Base-by-base conservation (phyloP, 2,329 filamentous ascomycete species). In the Cephalotrichum gorgonifer region DNA sequence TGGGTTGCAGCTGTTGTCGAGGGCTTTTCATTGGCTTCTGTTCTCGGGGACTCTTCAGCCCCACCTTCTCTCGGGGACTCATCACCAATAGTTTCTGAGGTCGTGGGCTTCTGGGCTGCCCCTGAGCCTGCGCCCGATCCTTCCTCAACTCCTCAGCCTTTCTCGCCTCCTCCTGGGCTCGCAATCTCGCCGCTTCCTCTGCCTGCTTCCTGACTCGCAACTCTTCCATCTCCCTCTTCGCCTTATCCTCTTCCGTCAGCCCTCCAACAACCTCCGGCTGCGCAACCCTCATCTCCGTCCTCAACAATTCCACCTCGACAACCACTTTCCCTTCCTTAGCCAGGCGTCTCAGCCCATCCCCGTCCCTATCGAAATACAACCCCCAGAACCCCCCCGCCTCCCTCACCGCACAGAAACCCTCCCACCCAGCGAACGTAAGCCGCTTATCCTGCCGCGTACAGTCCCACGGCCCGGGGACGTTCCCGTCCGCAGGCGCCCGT, bases 241-340 rank as follows among this genome's bases (percentile, higher is more conserved):
- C 27, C 39, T 30, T 27, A 33, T 52, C 20, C 14, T 49, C 47
- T 14, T 48, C 50, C 14, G 44, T 49, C 14, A 53, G 17, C n/a
- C 33, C 26, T 25, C 49, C 49, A 5, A 47, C 47, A 15, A 47
- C 47, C 23, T 28, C 43, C 14, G 53, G 53, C 49, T 49, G 52
- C 3, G 22, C 22, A 3, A 31, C 47, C 35, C 48, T 51, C 25
- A 53, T 20, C 44, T 81, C 78, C 20, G 70, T 70, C 11, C 76
- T 65, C 2, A 64, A 64, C 23, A 81, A 59, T 57, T 80, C 76
- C 3, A 82, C 60, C 48, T 81, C 78, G 6, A 81, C 63, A 1
- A 80, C 70, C 12, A 70, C 64, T 3, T 68, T 73, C 2, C 70
- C 73, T 2, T 25, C 9, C 1, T 67, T 64, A 3, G 79, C 60